Evolutionary conservation across 1,284 basidiomycete species (phyloP).

Genomic region (Amylostereum chailletii): DNA sequence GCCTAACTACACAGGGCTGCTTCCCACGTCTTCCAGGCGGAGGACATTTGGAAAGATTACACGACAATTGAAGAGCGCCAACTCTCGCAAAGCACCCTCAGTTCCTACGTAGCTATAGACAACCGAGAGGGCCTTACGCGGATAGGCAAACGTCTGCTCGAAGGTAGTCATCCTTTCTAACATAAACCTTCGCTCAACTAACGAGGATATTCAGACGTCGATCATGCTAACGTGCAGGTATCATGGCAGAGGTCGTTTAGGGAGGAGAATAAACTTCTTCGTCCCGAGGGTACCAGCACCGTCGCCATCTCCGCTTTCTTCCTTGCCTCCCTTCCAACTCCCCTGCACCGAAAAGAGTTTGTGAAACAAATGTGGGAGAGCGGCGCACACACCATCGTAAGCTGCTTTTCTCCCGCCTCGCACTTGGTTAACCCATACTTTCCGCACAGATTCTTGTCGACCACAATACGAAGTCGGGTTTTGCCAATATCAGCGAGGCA

Average conservation of each 20-base stretch:
- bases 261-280: conserved; percentile 33
- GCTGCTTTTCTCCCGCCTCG: conserved; percentile 13
- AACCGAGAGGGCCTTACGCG: conserved; percentile 58
- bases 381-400: conserved; percentile 73
- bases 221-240: conserved; percentile 32
- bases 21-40: conserved; percentile 49
- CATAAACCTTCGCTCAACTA: conserved; percentile 1
- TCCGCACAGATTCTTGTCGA: conserved; percentile 76
- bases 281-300: conserved; percentile 35
- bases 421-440: conserved; percentile 13
- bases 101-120: conserved; percentile 60
- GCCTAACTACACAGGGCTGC: conserved; percentile 41
- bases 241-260: conserved; percentile 52
- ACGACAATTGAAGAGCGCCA: conserved; percentile 25
- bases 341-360: conserved; percentile 55
- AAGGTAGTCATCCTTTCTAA: conserved; percentile 30
- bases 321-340: conserved; percentile 63
- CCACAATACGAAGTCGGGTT: conserved; percentile 70
- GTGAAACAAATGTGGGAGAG: conserved; percentile 87
- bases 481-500: conserved; percentile 78
- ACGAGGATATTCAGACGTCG: conserved; percentile 30
- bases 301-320: conserved; percentile 84
- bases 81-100: conserved; percentile 41
- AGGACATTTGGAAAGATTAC: conserved; percentile 3
- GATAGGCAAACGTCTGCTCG: conserved; percentile 56